phyloP scores from a whole-genome alignment of 73 alveolate species.

The Blepharisma japonicum region DNA sequence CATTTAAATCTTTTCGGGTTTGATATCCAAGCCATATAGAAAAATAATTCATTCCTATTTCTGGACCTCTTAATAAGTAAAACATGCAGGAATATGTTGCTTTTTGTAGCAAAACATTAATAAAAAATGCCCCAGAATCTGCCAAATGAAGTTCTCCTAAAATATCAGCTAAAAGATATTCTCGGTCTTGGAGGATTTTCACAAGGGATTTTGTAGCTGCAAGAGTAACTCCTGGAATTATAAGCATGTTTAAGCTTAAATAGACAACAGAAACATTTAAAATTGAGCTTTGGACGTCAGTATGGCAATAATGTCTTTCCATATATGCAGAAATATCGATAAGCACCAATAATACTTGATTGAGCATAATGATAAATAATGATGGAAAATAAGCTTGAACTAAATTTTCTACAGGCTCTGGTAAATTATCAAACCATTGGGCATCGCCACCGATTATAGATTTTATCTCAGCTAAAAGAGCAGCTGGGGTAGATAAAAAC shows the following conservation, averaged over 20 bases:
- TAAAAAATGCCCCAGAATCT: slow-evolving; percentile 77
- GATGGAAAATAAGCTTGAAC: slow-evolving; percentile 73
- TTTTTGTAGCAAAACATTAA: slow-evolving; percentile 74
- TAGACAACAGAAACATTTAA: slow-evolving; percentile 75
- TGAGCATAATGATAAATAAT: slow-evolving; percentile 67
- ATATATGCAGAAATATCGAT: slow-evolving; percentile 75
- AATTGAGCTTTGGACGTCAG: slow-evolving; percentile 76
- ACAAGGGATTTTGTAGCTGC: slow-evolving; percentile 63
- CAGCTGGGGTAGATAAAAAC: slow-evolving; percentile 90
- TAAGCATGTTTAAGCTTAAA: slow-evolving; percentile 80
- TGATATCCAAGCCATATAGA: slow-evolving; percentile 80
- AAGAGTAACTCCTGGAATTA: slow-evolving; percentile 90
- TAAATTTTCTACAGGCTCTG: slow-evolving; percentile 30
- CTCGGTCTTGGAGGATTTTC: slow-evolving; percentile 53
- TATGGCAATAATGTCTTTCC: slow-evolving; percentile 87
- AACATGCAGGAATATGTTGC: slow-evolving; percentile 73
- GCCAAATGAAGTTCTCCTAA: slow-evolving; percentile 69
- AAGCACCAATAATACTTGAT: slow-evolving; percentile 61
- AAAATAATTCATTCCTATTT: slow-evolving; percentile 68
- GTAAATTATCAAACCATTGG: slow-evolving; percentile 49
- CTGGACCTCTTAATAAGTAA: slow-evolving; percentile 78
- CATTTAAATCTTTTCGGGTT: slow-evolving; percentile 73
- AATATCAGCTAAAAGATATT: slow-evolving; percentile 67
- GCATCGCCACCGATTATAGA: slow-evolving; percentile 47
- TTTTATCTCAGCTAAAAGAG: slow-evolving; percentile 66